Evolutionary conservation across 2,329 filamentous ascomycete genomes (phyloP), one percentile per base, ranked within the genome.

Genomic region (Calycina herbarum): DNA sequence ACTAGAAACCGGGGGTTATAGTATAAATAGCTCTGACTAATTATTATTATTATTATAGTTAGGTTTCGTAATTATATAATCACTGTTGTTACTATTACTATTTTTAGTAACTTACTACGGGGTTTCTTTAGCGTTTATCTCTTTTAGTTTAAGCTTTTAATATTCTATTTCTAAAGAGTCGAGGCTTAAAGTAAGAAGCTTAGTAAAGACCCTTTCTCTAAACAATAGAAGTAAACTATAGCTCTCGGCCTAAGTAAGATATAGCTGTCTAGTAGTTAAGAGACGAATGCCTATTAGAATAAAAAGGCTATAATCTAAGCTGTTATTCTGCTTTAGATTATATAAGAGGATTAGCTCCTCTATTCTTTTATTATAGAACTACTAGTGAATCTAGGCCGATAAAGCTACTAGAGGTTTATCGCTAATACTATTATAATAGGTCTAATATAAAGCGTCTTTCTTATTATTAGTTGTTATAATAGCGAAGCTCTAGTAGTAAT

Each of bases 341-440:
- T 13, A 17, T 17, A 15, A 42, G 11, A 10, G 2, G 15, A 17
- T 42, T 15, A 42, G 38, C 38, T 42, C 11, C 38, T 13, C 15
- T 42, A 42, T 42, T 15, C 11, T 42, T 42, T 17, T 42, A 15
- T 42, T 33, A 17, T 20, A 27, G 57, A 65, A 65, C 35, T 31
- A 58, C 48, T 59, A 17, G 24, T 17, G 0, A 58, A 68, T 66
- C 64, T 33, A 63, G 40, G 64, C 56, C 29, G 59, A 35, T 51
- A 68, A 40, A 35, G 35, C 20, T 31, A 29, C 31, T 24, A 59
- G 54, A 57, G 64, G 27, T 57, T 61, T 42, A 24, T 33, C 38
- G 45, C 66, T 35, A 66, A 66, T 10, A 61, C 66, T 66, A 57
- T 68, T 29, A 56, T 61, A 68, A 62, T 66, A 68, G 15, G 31